phyloP scores from a whole-genome alignment of 2,329 filamentous ascomycete species.

The Fusarium sp. region DNA sequence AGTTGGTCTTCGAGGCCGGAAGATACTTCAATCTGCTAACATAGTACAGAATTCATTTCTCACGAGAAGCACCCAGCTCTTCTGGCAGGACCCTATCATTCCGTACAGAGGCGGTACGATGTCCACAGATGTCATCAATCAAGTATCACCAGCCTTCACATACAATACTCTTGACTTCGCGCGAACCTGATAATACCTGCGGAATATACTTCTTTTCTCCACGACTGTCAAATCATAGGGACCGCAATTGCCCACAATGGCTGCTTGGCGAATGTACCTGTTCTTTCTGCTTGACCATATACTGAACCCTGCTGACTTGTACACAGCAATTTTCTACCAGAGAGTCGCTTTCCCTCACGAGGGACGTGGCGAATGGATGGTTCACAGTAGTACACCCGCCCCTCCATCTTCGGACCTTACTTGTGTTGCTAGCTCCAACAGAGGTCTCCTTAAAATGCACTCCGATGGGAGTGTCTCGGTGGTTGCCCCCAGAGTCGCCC shows the following conservation, averaged over 20 bases:
- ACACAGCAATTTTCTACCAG: conserved; percentile 49
- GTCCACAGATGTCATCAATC: conserved; percentile 59
- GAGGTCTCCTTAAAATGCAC: conserved; percentile 58
- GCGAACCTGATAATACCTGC: conserved; percentile 47
- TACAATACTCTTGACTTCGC: conserved; percentile 58
- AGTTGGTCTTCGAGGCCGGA: conserved; percentile 46
- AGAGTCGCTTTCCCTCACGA: conserved; percentile 47
- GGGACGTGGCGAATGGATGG: conserved; percentile 47
- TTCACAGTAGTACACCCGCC: conserved; percentile 58
- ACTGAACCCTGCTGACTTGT: neutral
- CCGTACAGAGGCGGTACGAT: conserved; percentile 53
- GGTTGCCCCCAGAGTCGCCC: conserved; percentile 46
- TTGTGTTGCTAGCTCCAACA: conserved; percentile 62
- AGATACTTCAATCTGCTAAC: neutral
- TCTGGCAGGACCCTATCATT: conserved; percentile 38
- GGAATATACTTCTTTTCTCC: conserved; percentile 56
- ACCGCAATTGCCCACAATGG: conserved; percentile 51
- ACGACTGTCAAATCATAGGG: conserved; percentile 43
- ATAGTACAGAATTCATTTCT: conserved; percentile 33
- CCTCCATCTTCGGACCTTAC: conserved; percentile 54
- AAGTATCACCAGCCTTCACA: conserved; percentile 58
- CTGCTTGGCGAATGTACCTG: conserved; percentile 52
- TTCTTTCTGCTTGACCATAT: neutral
- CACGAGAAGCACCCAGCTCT: conserved; percentile 30
- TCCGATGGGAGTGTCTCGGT: conserved; percentile 49